Conservation (phyloP, 2,329 filamentous ascomycete species). For the Aspergillus awamori region DNA sequence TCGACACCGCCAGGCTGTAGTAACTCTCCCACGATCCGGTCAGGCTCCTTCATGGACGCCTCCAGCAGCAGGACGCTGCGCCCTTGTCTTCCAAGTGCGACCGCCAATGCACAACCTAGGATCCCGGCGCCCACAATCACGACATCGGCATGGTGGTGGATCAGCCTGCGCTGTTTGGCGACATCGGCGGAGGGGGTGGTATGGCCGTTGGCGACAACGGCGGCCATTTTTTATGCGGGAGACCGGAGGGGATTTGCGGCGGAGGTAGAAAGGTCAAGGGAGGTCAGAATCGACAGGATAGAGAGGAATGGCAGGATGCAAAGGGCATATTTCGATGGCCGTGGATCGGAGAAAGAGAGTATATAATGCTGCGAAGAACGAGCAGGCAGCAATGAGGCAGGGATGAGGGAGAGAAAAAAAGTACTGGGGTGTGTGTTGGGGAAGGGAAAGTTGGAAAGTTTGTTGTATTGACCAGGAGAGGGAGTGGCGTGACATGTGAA, state of each 20-base stretch:
- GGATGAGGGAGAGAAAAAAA: conserved; percentile 3
- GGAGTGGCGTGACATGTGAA: conserved; percentile 40
- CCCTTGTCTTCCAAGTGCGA: conserved; percentile 82
- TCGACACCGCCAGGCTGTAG: conserved; percentile 88
- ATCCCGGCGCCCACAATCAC: conserved; percentile 92
- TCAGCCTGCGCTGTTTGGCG: conserved; percentile 51
- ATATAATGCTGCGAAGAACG: neutral
- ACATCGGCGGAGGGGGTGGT: conserved; percentile 25
- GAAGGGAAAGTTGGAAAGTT: conserved; percentile 16
- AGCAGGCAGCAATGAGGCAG: conserved; percentile 1
- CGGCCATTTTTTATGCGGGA: conserved; percentile 29
- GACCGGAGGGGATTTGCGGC: neutral
- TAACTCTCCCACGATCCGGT: conserved; percentile 94
- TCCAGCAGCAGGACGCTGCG: conserved; percentile 90
- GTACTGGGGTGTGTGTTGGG: neutral
- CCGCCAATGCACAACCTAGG: conserved; percentile 83
- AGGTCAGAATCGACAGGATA: conserved; percentile 16
- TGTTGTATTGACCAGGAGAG: neutral
- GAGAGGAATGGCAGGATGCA: conserved; percentile 17
- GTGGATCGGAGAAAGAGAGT: neutral
- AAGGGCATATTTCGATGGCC: conserved; percentile 26
- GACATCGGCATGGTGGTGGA: conserved; percentile 72
- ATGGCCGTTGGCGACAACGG: conserved; percentile 28
- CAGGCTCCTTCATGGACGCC: conserved; percentile 84
- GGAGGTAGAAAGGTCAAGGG: conserved; percentile 8